phyloP scores from a whole-genome alignment of 345 rosid genomes.

The Lepidium didymum region DNA sequence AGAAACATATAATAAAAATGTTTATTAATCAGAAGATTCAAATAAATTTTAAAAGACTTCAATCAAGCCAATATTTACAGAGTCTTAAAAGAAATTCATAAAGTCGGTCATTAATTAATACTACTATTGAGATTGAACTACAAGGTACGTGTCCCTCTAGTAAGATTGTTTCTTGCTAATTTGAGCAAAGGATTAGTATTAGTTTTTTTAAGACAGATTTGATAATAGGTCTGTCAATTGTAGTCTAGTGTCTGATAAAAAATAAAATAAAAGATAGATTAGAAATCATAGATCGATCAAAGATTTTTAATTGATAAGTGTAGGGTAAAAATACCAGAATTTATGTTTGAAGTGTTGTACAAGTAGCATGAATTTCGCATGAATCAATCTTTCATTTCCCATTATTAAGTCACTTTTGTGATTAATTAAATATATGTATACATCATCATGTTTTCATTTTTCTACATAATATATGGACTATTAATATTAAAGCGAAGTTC shows the following conservation, averaged over 20 bases:
- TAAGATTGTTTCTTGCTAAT: constrained; percentile 5
- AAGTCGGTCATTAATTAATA: background rate
- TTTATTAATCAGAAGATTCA: background rate
- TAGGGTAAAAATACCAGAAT: constrained; percentile 13
- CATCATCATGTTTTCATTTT: too few species aligned
- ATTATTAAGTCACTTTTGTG: constrained; percentile 5
- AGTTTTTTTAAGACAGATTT: background rate
- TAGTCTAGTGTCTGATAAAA: too few species aligned
- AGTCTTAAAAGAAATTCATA: background rate
- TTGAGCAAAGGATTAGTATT: background rate
- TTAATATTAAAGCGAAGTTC: too few species aligned
- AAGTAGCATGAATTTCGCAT: constrained; percentile 22
- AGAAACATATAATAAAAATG: background rate
- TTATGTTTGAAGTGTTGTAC: constrained; percentile 17
- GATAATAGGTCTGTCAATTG: too few species aligned
- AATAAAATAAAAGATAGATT: background rate
- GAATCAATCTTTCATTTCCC: background rate
- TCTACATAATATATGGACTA: too few species aligned
- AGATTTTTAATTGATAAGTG: background rate
- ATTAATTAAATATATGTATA: background rate
- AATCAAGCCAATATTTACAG: background rate
- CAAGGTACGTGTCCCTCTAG: background rate
- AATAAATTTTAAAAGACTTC: background rate
- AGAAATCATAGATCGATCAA: background rate
- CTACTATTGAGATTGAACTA: background rate